A percentile compares a stretch with the other conserved stretches of the same genome.
These are phyloP conservation scores for Rhytidiadelphus loreus DNA, from an alignment of 225 moss, liverwort and hornwort genomes.

Conservation along the genomic window DNA sequence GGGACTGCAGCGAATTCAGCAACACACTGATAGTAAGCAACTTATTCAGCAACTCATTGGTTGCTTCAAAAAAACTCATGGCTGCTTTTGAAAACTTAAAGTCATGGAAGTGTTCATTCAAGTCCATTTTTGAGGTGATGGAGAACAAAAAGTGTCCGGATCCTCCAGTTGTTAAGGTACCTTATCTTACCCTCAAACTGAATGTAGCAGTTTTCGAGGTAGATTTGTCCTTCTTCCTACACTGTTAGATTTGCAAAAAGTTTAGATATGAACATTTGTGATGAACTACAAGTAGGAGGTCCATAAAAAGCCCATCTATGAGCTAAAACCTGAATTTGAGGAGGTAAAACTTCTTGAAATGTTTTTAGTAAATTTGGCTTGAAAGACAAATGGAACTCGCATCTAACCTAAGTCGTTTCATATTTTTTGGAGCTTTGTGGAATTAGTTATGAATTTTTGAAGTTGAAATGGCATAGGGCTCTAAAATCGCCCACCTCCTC, in stretches of 20 bases:
- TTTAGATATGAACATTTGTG: background rate
- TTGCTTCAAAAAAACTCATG: background rate
- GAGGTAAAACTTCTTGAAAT: too few species aligned
- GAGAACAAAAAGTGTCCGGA: background rate
- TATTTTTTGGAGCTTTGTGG: too few species aligned
- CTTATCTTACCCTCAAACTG: background rate
- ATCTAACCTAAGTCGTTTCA: too few species aligned
- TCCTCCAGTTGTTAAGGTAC: too few species aligned
- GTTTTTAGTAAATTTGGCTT: too few species aligned
- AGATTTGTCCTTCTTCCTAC: background rate
- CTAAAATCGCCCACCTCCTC: too few species aligned
- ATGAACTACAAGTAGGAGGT: background rate
- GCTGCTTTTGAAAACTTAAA: background rate
- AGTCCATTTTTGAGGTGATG: background rate
- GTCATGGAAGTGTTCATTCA: background rate
- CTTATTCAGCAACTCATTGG: background rate
- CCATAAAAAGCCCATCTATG: too few species aligned
- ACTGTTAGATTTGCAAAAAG: background rate
- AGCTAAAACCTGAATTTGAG: too few species aligned
- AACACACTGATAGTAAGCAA: background rate
- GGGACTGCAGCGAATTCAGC: too few species aligned
- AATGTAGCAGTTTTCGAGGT: rapidly evolving
- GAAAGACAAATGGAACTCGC: too few species aligned
- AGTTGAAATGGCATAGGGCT: too few species aligned
- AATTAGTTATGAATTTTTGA: too few species aligned